These are phyloP conservation scores for Microthyrium microscopicum DNA, from an alignment of 2,329 filamentous ascomycete species.

Conservation along the genomic window DNA sequence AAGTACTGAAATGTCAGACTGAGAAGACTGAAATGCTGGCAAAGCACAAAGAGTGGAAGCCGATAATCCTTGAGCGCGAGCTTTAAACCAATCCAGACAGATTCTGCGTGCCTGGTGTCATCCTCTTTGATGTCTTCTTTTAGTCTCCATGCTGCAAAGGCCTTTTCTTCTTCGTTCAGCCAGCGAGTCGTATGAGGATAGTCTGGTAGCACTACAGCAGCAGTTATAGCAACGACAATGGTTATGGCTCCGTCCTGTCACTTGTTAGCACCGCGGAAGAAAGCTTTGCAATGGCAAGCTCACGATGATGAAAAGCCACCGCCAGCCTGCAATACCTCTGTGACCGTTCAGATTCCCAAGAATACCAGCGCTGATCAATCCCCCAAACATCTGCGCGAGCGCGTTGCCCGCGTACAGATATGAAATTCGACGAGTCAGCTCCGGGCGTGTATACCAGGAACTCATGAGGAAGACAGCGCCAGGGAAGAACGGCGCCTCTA, in stretches of 20 bases:
- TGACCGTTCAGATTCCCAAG: conserved; percentile 9
- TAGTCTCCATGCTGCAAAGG: background rate
- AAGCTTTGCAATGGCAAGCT: too few species aligned
- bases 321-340: conserved; percentile 9
- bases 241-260: conserved; percentile 6
- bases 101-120: background rate
- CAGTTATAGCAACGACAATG: conserved; percentile 7
- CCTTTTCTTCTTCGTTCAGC: conserved; percentile 10
- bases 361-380: conserved; percentile 18
- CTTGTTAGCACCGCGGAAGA: too few species aligned
- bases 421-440: conserved; percentile 22
- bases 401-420: conserved; percentile 22
- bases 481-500: conserved; percentile 26
- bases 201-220: conserved; percentile 9
- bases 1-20: too few species aligned
- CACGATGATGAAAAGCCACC: conserved; percentile 6
- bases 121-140: background rate
- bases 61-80: background rate
- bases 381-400: conserved; percentile 24
- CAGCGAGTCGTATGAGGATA: conserved; percentile 10
- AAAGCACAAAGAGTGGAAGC: too few species aligned
- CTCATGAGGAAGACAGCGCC: conserved; percentile 20
- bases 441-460: conserved; percentile 20
- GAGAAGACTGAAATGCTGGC: too few species aligned
- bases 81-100: conserved; percentile 1